Evolutionary conservation across 495 filamentous ascomycete species (phyloP).

Genomic region (Polyplosphaeria fusca): DNA sequence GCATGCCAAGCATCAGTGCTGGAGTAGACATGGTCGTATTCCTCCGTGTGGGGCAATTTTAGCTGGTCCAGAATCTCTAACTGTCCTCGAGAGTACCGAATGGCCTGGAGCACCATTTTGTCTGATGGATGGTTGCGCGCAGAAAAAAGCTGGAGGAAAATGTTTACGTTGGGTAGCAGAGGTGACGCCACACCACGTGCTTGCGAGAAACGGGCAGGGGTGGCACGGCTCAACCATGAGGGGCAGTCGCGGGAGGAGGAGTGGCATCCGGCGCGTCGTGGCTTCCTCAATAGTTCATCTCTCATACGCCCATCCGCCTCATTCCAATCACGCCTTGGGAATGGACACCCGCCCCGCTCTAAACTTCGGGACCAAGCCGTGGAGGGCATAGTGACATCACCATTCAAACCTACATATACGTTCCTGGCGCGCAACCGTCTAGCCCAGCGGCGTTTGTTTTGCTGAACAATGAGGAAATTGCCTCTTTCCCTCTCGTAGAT

Average conservation of each 20-base stretch:
- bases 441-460: no score
- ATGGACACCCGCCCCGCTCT: no score
- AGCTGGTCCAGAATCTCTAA: conserved; percentile 89
- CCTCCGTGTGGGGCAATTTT: conserved; percentile 77
- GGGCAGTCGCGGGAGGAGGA: neutral
- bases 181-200: conserved; percentile 26
- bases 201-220: conserved; percentile 2
- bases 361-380: no score
- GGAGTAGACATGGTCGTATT: conserved; percentile 70
- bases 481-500: no score
- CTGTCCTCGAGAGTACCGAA: conserved; percentile 74
- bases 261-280: no score
- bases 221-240: conserved; percentile 3
- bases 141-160: neutral
- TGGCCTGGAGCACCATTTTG: conserved; percentile 72
- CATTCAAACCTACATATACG: no score
- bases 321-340: no score
- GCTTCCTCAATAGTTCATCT: no score
- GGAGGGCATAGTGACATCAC: no score
- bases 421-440: no score
- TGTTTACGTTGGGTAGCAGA: conserved; percentile 10
- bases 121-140: neutral
- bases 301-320: no score
- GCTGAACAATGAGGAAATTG: no score
- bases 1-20: conserved; percentile 84